A percentile compares a stretch with the other conserved stretches of the same genome.
Evolutionary conservation across 2,329 filamentous ascomycete species (phyloP).

Genomic region (Aspergillus melleus): DNA sequence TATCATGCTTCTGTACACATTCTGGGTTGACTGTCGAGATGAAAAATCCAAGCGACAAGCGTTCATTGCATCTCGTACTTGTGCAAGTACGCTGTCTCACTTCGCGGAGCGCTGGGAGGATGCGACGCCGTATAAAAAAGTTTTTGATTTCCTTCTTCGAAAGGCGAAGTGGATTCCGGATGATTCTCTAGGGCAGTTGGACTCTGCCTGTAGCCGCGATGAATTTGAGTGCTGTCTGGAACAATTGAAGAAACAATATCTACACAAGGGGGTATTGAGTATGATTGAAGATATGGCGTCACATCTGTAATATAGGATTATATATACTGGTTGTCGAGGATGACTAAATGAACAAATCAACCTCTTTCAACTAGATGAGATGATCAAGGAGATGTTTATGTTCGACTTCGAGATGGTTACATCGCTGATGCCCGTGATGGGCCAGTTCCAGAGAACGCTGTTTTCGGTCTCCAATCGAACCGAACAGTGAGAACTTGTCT

Average conservation of each 20-base stretch:
- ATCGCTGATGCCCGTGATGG: no score
- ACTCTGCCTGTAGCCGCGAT: constrained; percentile 4
- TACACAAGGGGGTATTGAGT: constrained; percentile 24
- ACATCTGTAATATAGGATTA: no score
- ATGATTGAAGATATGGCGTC: constrained; percentile 32
- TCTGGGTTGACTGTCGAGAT: constrained; percentile 19
- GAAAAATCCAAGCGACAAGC: constrained; percentile 11
- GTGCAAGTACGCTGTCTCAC: constrained; percentile 19
- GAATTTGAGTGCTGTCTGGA: constrained; percentile 19
- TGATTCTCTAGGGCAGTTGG: constrained; percentile 2
- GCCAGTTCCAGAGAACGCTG: no score
- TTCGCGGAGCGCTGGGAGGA: constrained; percentile 27
- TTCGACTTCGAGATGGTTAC: no score
- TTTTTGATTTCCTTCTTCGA: constrained; percentile 22
- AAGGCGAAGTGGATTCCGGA: constrained; percentile 11
- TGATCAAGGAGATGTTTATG: no score
- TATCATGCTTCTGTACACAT: constrained; percentile 28
- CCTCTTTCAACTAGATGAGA: no score
- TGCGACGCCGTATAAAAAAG: constrained; percentile 21
- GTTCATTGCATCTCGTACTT: constrained; percentile 22
- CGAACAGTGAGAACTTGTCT: no score
- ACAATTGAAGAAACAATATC: constrained; percentile 24
- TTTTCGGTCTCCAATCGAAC: no score
- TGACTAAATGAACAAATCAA: no score
- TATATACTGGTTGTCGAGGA: no score